Base-by-base conservation (phyloP, 257 asterid genomes). In the Solanum chiquidenum region DNA sequence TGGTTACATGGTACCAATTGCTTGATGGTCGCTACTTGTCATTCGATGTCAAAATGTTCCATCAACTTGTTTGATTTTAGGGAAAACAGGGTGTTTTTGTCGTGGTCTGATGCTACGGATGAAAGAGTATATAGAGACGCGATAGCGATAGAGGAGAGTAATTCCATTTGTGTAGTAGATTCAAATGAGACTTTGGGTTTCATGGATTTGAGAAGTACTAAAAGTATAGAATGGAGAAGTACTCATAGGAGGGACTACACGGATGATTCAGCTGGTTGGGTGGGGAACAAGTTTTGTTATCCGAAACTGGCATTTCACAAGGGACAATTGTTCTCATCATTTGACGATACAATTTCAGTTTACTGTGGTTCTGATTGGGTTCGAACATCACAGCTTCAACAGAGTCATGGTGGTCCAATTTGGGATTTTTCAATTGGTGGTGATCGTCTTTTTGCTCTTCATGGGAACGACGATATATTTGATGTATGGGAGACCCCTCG, bases 351-450 rank as follows among this genome's bases (percentile, higher is more conserved):
- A 25, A 91, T 96, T 55, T 95, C 98, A 5, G 97, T 96, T 83
- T 94, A 95, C 49, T 92, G 93, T 87, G 98, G 99, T 4, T 92
- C 97, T 1, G 97, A 96, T 62, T 93, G 98, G 94, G 97, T 94
- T 33, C 64, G 92, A 62, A 94, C 98, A 0, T 95, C 97, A 1
- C 89, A 96, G 87, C 82, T 96, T 73, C 77, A 94, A 66, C 93
- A 92, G 42, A 93, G 96, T 42, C 91, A 88, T 49, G 98, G 98
- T 25, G 96, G 99, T 68, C 94, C 98, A 1, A 95, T 95, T 18
- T 93, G 97, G 60, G 98, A 94, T 90, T 96, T 96, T 74, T 95
- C 99, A 8, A 93, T 96, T 1, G 97, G 98, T 13, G 99, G 97
- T 0, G 64, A 58, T 58, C 66, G 66, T 7, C 66, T 12, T 95